Evolutionary conservation across 371 early-diverging fungal species (phyloP).

Genomic region (Conidiobolus incongruus): DNA sequence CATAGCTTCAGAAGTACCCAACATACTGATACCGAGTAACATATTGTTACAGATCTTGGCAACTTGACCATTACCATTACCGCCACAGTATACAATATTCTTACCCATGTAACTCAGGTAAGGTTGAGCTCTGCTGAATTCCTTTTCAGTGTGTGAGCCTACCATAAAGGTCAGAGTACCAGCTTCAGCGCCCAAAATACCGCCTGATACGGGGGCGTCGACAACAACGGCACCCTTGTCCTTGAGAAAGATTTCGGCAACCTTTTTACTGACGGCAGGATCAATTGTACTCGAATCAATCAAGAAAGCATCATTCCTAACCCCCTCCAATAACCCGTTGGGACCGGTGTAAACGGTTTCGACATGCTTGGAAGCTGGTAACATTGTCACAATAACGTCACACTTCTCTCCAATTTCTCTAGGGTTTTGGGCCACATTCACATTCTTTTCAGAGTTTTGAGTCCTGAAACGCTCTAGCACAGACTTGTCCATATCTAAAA

Average conservation of each 20-base stretch:
- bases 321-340: conserved; percentile 26
- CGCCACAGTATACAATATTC: conserved; percentile 82
- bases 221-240: conserved; percentile 44
- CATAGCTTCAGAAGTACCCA: conserved; percentile 83
- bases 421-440: conserved; percentile 27
- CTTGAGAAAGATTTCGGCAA: conserved; percentile 24
- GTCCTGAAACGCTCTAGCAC: conserved; percentile 29
- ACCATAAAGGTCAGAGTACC: conserved; percentile 96
- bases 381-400: conserved; percentile 74
- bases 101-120: conserved; percentile 70
- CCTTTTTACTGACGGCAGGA: conserved; percentile 35
- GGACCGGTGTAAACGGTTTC: conserved; percentile 45
- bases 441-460: conserved; percentile 13
- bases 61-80: conserved; percentile 69
- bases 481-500: conserved; percentile 43
- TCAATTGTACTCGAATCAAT: conserved; percentile 90
- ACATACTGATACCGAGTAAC: conserved; percentile 82
- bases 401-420: conserved; percentile 44
- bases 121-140: conserved; percentile 39
- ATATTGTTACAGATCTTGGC: conserved; percentile 97
- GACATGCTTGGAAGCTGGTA: conserved; percentile 69
- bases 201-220: conserved; percentile 94
- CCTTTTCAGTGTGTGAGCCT: conserved; percentile 33
- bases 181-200: conserved; percentile 69
- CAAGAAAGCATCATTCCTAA: conserved; percentile 24